Evolutionary conservation across 1,139 yeast genomes (phyloP), one percentile per base, ranked within the genome.

Genomic region (Saccharomyces hybrid): DNA sequence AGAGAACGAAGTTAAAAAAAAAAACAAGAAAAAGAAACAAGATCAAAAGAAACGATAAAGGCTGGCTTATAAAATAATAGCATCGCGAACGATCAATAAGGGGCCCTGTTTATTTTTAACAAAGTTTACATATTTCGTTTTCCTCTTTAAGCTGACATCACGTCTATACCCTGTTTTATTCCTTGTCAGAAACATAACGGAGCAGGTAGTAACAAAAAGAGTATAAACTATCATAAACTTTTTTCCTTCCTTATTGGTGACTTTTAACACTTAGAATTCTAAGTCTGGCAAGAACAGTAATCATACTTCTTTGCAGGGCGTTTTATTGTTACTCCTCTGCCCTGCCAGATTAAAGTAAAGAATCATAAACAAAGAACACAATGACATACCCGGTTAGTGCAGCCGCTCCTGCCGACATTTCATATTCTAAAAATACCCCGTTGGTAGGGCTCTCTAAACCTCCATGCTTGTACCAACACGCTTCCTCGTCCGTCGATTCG

Each of bases 401-500:
- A 38, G 44, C 44, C 6, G 11, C 44, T 38, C 20, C 44, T 16
- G 25, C 44, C n/a, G 44, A 38, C 25, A 38, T 38, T 9, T 16
- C 44, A 3, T 38, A 38, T 20, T 9, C 44, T 16, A 9, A 16
- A 38, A 16, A 38, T 38, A 38, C 44, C 44, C 44, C 44, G 3
- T 16, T 38, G 25, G 44, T 20, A 11, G 23, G 25, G 25, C 13
- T 38, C 6, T 7, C 44, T n/a, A 38, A 38, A 23, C 44, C 44
- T 9, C 44, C 44, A 38, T 38, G 44, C 44, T 20, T 38, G 13
- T 38, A 38, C 25, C 44, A 38, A 38, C 44, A 38, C n/a, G 11
- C 23, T 16, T 16, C 44, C 3, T 38, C 44, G n/a, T 38, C 44
- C 25, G 44, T 38, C 25, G 23, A 58, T 20, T 25, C 50, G 42